These are phyloP conservation scores for Larix kaempferi DNA, from an alignment of 75 land plant species.

Conservation along the genomic window DNA sequence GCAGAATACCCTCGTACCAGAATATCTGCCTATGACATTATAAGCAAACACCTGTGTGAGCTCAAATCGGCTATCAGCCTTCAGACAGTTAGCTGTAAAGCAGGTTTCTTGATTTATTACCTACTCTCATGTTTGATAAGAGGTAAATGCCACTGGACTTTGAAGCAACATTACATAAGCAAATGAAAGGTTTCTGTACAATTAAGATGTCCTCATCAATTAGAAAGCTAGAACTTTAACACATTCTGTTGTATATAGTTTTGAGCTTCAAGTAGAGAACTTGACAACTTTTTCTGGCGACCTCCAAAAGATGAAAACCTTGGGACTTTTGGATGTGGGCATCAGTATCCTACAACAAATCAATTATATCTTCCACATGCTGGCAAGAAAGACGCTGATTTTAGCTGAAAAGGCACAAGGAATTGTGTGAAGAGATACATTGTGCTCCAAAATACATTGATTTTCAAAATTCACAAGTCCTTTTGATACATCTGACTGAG, in stretches of 20 bases:
- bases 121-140: background rate
- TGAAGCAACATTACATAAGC: background rate
- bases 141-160: background rate
- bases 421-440: background rate
- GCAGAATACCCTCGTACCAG: constrained; percentile 73
- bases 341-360: too few species aligned
- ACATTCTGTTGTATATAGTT: background rate
- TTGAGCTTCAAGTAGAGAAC: background rate
- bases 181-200: background rate
- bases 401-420: background rate
- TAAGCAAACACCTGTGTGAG: background rate
- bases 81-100: background rate
- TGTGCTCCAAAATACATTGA: background rate
- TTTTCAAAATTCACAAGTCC: too few species aligned
- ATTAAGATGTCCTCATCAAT: background rate
- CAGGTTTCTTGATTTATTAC: background rate
- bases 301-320: background rate
- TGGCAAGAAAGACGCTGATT: background rate
- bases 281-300: background rate
- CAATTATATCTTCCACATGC: background rate
- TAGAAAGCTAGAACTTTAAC: background rate
- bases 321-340: background rate
- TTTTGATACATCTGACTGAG: too few species aligned
- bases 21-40: constrained; percentile 75
- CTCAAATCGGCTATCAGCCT: background rate